phyloP scores from a whole-genome alignment of 352 stramenopile genomes.

The Globisporangium lucens region DNA sequence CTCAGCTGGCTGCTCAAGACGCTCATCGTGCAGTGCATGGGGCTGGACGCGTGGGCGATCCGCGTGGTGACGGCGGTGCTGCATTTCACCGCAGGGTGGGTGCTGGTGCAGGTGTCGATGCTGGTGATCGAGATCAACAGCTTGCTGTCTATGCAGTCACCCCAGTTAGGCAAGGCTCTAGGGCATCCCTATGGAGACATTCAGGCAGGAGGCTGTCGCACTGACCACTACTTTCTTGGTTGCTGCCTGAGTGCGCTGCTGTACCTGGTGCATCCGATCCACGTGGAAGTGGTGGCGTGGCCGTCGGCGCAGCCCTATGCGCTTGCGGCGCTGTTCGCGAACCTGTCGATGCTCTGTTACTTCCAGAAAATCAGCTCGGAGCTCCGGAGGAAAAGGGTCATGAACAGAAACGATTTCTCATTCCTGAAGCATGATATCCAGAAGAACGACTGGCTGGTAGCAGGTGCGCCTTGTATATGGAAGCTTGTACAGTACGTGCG shows the following conservation, averaged over 20 bases:
- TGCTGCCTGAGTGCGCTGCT: slow-evolving; percentile 43
- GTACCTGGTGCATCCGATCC: slow-evolving; percentile 59
- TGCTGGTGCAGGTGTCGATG: slow-evolving; percentile 27
- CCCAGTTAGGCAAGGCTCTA: neutral
- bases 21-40: slow-evolving; percentile 28
- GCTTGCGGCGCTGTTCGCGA: slow-evolving; percentile 47
- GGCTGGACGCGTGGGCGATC: slow-evolving; percentile 35
- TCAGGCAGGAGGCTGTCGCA: neutral
- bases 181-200: neutral
- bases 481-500: too few relatives aligned
- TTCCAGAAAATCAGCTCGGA: slow-evolving; percentile 6
- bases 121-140: slow-evolving; percentile 26
- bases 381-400: neutral
- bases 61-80: slow-evolving; percentile 45
- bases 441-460: neutral
- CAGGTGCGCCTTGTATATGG: neutral
- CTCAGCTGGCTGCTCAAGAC: slow-evolving; percentile 67
- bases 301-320: slow-evolving; percentile 69
- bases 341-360: slow-evolving; percentile 38
- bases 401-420: neutral
- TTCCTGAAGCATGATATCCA: neutral
- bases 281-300: slow-evolving; percentile 22
- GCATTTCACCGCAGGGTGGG: slow-evolving; percentile 28
- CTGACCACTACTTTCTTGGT: slow-evolving; percentile 8
- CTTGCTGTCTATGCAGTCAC: neutral